Evolutionary conservation across 2,329 filamentous ascomycete species (phyloP).

Genomic region (Colletotrichum lindemuthianum): DNA sequence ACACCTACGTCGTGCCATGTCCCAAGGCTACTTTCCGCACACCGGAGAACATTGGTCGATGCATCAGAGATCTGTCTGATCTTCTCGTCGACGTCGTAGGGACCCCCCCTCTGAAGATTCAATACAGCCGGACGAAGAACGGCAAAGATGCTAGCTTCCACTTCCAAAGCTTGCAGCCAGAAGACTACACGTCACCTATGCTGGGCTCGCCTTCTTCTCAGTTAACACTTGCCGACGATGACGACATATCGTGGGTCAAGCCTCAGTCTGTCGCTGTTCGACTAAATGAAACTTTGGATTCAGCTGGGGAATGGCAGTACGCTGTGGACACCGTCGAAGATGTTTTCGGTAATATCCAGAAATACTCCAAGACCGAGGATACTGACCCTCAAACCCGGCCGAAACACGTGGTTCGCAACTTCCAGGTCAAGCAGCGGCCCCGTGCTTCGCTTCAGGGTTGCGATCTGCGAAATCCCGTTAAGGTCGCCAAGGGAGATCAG

Average conservation of each 20-base stretch:
- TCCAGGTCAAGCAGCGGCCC: slow-evolving; percentile 89
- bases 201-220: slow-evolving; percentile 68
- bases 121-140: slow-evolving; percentile 90
- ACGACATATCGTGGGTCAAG: slow-evolving; percentile 84
- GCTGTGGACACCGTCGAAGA: slow-evolving; percentile 92
- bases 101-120: slow-evolving; percentile 90
- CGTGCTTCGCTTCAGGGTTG: slow-evolving; percentile 77
- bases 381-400: slow-evolving; percentile 69
- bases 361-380: slow-evolving; percentile 78
- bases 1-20: slow-evolving; percentile 87
- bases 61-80: slow-evolving; percentile 88
- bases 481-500: slow-evolving; percentile 79
- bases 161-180: slow-evolving; percentile 93
- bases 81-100: slow-evolving; percentile 85
- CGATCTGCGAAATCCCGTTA: slow-evolving; percentile 81
- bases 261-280: slow-evolving; percentile 80
- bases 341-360: slow-evolving; percentile 86
- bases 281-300: slow-evolving; percentile 88
- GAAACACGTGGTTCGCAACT: slow-evolving; percentile 76
- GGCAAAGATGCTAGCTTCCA: slow-evolving; percentile 84
- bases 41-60: slow-evolving; percentile 73
- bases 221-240: slow-evolving; percentile 65
- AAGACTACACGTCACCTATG: slow-evolving; percentile 83
- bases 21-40: slow-evolving; percentile 80
- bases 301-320: slow-evolving; percentile 86